These are phyloP conservation scores for Aspergillus affinis DNA, from an alignment of 495 filamentous ascomycete genomes.

Conservation along the genomic window DNA sequence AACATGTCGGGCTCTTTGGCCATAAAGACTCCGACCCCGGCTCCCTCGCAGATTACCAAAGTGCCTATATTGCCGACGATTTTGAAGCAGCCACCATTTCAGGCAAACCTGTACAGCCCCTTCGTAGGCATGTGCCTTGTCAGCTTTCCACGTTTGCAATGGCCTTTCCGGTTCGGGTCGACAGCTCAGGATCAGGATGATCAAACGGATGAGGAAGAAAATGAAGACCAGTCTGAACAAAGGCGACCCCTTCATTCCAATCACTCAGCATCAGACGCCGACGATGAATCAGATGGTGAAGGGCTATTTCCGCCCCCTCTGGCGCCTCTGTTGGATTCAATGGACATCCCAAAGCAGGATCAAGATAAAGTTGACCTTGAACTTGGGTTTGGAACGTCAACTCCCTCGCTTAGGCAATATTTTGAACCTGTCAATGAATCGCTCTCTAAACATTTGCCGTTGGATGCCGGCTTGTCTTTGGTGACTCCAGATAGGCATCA, in stretches of 20 bases:
- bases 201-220: neutral
- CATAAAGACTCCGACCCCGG: neutral
- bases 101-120: constrained; percentile 18
- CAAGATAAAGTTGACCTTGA: neutral
- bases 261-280: neutral
- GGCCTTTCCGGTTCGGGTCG: neutral
- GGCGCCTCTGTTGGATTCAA: neutral
- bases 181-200: neutral
- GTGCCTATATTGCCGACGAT: neutral
- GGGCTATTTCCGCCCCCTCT: no score
- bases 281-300: neutral
- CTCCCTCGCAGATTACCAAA: neutral
- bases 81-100: constrained; percentile 21
- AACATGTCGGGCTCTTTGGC: neutral
- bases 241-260: neutral
- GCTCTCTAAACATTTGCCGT: no score
- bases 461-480: no score
- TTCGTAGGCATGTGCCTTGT: constrained; percentile 24
- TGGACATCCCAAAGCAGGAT: neutral
- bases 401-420: no score
- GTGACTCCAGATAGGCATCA: no score
- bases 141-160: constrained; percentile 1
- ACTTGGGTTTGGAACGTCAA: neutral
- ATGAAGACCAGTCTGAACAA: neutral
- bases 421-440: no score